phyloP scores from a whole-genome alignment of 2,329 filamentous ascomycete genomes.

The Colletotrichum neosansevieriae region DNA sequence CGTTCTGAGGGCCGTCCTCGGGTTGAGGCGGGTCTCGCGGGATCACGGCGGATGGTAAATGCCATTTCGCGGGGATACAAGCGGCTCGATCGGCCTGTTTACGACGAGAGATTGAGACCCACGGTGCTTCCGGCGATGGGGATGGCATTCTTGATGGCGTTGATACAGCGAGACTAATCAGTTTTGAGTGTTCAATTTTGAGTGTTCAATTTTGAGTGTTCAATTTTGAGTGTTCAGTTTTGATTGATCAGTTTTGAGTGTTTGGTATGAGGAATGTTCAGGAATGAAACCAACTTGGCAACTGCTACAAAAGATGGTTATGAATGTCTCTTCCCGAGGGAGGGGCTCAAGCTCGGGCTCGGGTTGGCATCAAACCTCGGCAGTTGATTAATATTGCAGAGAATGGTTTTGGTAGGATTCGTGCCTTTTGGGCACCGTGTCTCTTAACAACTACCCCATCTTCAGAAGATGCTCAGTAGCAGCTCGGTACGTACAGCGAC shows the following conservation, averaged over 20 bases:
- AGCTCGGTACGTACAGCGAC: too few relatives aligned
- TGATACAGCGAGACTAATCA: rapidly evolving
- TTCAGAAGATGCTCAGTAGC: too few relatives aligned
- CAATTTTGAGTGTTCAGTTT: too few relatives aligned
- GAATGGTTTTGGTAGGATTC: background rate
- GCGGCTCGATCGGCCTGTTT: constrained; percentile 28
- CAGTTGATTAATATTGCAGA: background rate
- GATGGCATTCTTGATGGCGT: background rate
- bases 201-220: too few relatives aligned
- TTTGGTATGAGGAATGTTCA: background rate
- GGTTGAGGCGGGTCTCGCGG: constrained; percentile 20
- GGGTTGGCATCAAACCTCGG: background rate
- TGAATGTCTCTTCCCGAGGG: background rate
- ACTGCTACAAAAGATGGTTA: too few relatives aligned
- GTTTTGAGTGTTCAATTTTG: background rate
- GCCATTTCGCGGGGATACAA: constrained; percentile 30
- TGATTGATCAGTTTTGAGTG: background rate
- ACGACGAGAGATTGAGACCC: constrained; percentile 22
- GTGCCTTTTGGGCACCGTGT: background rate
- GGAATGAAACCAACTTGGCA: background rate
- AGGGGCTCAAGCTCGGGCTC: background rate
- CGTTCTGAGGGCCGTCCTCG: constrained; percentile 23
- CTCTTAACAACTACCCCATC: background rate
- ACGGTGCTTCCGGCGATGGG: constrained; percentile 8
- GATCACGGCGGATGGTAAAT: background rate